These are phyloP conservation scores for Thalia dealbata DNA, from an alignment of 176 grass and related monocot genomes.

Conservation along the genomic window DNA sequence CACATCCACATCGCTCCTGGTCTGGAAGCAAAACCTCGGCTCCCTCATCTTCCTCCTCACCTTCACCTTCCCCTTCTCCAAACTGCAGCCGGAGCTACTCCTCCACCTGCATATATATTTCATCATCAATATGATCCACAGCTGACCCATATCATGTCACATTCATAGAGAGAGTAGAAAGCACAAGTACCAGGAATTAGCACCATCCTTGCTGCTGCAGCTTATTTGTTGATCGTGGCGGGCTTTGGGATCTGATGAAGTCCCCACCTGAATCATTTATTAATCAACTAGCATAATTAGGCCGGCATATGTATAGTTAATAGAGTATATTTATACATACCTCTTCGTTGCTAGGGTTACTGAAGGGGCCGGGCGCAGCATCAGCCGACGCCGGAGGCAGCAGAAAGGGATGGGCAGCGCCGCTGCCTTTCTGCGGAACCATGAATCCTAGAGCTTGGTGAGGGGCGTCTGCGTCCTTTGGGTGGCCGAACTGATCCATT, in stretches of 20 bases:
- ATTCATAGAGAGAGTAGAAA: neutral
- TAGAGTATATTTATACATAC: neutral
- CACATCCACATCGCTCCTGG: slow-evolving; percentile 86
- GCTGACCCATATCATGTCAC: too few relatives aligned
- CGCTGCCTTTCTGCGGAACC: neutral
- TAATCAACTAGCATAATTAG: too few relatives aligned
- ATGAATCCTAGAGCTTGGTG: neutral
- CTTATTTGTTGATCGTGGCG: slow-evolving; percentile 9
- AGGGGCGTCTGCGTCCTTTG: neutral
- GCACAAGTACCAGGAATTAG: slow-evolving; percentile 12
- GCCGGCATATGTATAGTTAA: neutral
- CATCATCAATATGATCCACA: too few relatives aligned
- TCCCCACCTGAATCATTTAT: neutral
- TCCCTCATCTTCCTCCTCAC: slow-evolving; percentile 93
- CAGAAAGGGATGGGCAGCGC: neutral
- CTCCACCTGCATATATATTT: slow-evolving; percentile 23
- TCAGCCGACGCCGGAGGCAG: neutral
- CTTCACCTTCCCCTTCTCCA: slow-evolving; percentile 79
- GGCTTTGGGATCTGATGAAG: slow-evolving; percentile 12
- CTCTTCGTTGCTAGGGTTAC: slow-evolving; percentile 1
- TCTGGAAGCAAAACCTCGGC: slow-evolving; percentile 98
- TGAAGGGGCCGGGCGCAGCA: neutral
- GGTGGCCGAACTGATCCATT: slow-evolving; percentile 8
- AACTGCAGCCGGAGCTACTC: slow-evolving; percentile 33
- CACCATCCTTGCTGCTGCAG: slow-evolving; percentile 11